Percentiles rank a stretch among this genome's conserved stretches.
Evolutionary conservation across 768 basidiomycete species (phyloP).

Genomic region (Leccinum fibrillosum): DNA sequence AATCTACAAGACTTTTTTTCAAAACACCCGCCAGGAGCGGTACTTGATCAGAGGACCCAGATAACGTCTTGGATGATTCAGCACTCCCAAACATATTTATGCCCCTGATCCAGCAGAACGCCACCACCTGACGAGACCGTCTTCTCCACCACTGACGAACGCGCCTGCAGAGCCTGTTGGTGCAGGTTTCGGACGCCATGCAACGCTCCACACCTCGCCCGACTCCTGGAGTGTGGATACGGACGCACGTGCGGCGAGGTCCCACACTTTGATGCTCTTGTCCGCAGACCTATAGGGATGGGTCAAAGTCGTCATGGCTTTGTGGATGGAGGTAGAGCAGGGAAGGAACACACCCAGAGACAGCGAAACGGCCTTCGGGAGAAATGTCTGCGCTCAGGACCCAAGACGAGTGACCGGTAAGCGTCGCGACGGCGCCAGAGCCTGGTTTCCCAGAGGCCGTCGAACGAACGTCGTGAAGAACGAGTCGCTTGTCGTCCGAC

Average conservation of each 20-base stretch:
- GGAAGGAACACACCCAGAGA: constrained; percentile 63
- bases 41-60: too few species aligned
- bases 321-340: not conserved
- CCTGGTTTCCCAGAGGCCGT: constrained; percentile 56
- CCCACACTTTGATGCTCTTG: constrained; percentile 86
- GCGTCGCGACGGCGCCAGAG: constrained; percentile 75
- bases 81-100: not conserved
- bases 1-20: too few species aligned
- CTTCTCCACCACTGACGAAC: constrained; percentile 71
- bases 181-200: constrained; percentile 69
- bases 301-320: not conserved
- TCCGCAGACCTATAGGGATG: constrained; percentile 63
- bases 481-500: constrained; percentile 89
- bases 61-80: too few species aligned
- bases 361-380: constrained; percentile 70
- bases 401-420: constrained; percentile 91
- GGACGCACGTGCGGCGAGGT: constrained; percentile 66
- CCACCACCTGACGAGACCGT: constrained; percentile 76
- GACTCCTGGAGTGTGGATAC: constrained; percentile 78
- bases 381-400: constrained; percentile 81
- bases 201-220: constrained; percentile 81
- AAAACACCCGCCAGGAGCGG: too few species aligned
- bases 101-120: constrained; percentile 56
- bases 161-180: constrained; percentile 54
- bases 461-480: constrained; percentile 86